Base-by-base conservation (phyloP, 305 asterid species). In the Coffea humblotiana region DNA sequence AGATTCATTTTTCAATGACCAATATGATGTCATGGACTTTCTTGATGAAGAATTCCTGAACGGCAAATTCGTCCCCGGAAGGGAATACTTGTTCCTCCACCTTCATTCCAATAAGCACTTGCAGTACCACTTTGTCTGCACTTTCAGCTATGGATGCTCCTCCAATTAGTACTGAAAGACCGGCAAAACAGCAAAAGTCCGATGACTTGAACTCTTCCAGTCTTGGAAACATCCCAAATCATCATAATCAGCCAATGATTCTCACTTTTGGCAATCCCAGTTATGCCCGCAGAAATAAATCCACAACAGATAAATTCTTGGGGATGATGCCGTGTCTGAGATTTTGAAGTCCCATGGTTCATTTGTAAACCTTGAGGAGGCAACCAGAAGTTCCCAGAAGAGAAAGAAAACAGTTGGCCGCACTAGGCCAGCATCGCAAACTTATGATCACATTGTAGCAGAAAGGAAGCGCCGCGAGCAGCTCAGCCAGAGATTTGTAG, bases 391-490 rank as follows among this genome's bases (percentile, higher is more conserved):
- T 25, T 71, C 68, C 75, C 83, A 9, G 64, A 77, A 63, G 54
- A 45, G 7, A 87, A 83, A 82, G 72, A 88, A 83, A 75, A 85
- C 56, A 52, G 70, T 81, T 0, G 65, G 82, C 15, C 89, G 92
- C 8, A 35, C 75, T 10, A 77, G 94, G 78, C 92, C 90, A 0
- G 89, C 88, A 21, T 86, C 91, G 6, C 92, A 90, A 47, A 85
- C 91, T 8, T 88, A 89, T 45, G 92, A 90, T 81, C 93, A 90
- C 70, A 88, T 86, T 64, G 76, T 88, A 49, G 90, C 91, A 8
- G 93, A 88, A 84, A 85, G 92, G 73, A 84, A 84, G 85, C 87
- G 94, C 75, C 87, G 94, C 1, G 89, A 90, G 83, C 88, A 78
- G 85, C 87, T 90, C 72, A 90, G 94, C 85, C 90, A 86, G 78